These are phyloP conservation scores for Phytopythium vexans DNA, from an alignment of 352 stramenopile species.

Conservation along the genomic window DNA sequence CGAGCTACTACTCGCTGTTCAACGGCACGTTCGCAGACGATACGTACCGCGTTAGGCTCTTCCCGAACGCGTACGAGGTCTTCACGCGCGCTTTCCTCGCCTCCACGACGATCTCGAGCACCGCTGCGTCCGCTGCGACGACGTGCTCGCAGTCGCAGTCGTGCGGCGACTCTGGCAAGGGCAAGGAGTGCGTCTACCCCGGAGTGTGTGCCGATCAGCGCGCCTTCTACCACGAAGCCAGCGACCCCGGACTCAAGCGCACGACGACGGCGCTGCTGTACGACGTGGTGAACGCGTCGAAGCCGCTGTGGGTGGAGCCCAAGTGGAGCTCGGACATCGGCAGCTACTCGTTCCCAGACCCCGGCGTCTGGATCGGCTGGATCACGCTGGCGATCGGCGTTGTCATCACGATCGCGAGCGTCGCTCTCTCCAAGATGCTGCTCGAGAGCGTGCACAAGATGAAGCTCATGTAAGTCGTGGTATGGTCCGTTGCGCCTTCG, in stretches of 20 bases:
- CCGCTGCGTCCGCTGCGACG: constrained; percentile 19
- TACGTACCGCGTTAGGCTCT: constrained; percentile 50
- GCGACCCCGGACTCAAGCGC: constrained; percentile 59
- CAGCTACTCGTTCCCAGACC: constrained; percentile 81
- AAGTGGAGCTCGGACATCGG: constrained; percentile 62
- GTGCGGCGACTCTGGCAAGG: constrained; percentile 42
- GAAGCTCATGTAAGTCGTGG: constrained; percentile 64
- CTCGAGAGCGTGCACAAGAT: constrained; percentile 73
- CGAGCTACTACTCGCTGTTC: constrained; percentile 38
- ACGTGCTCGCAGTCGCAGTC: constrained; percentile 55
- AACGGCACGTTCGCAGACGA: constrained; percentile 57
- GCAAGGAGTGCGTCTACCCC: constrained; percentile 77
- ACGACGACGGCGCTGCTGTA: constrained; percentile 47
- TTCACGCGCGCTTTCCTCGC: constrained; percentile 76
- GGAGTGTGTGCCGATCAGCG: constrained; percentile 53
- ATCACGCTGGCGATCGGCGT: constrained; percentile 53
- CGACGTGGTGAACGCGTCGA: constrained; percentile 53
- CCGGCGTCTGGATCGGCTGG: constrained; percentile 69
- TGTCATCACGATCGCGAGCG: constrained; percentile 36
- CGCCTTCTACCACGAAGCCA: constrained; percentile 79
- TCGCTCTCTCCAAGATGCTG: constrained; percentile 42
- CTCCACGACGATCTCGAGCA: constrained; percentile 45
- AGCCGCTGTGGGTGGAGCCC: constrained; percentile 79
- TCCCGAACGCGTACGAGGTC: constrained; percentile 80
- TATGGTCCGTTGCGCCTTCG: constrained; percentile 1